Evolutionary conservation across 2,329 filamentous ascomycete genomes (phyloP).

Genomic region (Neodidymelliopsis sp.): DNA sequence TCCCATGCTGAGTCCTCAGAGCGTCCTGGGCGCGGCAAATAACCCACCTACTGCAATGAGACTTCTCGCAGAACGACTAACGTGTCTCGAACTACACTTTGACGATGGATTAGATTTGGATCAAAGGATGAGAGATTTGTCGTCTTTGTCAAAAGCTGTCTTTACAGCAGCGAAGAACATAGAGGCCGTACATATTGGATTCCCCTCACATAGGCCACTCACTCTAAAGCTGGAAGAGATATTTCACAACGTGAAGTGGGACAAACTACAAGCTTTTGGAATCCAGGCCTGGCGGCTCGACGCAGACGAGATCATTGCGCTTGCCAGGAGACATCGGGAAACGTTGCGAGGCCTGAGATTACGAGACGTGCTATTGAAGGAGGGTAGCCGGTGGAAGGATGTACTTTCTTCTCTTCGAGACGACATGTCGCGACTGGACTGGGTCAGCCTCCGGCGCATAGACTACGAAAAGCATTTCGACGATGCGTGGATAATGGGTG

Average conservation of each 20-base stretch:
- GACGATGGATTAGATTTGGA: conserved; percentile 65
- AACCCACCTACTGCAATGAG: conserved; percentile 58
- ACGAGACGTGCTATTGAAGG: conserved; percentile 66
- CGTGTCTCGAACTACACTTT: conserved; percentile 70
- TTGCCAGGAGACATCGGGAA: conserved; percentile 63
- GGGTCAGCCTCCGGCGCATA: conserved; percentile 68
- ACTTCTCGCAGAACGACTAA: conserved; percentile 63
- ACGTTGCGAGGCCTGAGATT: conserved; percentile 67
- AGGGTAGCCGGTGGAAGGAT: conserved; percentile 67
- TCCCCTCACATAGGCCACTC: conserved; percentile 64
- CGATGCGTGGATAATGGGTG: conserved; percentile 53
- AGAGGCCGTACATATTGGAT: conserved; percentile 69
- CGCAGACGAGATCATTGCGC: conserved; percentile 65
- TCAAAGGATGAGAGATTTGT: conserved; percentile 64
- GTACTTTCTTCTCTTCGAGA: conserved; percentile 64
- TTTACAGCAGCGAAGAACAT: conserved; percentile 68
- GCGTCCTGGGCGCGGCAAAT: conserved; percentile 60
- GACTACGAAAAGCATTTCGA: conserved; percentile 66
- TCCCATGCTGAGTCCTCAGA: conserved; percentile 68
- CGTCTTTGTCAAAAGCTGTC: conserved; percentile 63
- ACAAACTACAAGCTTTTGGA: conserved; percentile 68
- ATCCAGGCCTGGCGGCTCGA: conserved; percentile 70
- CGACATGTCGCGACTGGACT: conserved; percentile 65
- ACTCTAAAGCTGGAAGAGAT: conserved; percentile 65
- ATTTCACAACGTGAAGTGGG: conserved; percentile 69